These are phyloP conservation scores for Eutypella sp. DNA, from an alignment of 2,329 filamentous ascomycete genomes.

Conservation along the genomic window DNA sequence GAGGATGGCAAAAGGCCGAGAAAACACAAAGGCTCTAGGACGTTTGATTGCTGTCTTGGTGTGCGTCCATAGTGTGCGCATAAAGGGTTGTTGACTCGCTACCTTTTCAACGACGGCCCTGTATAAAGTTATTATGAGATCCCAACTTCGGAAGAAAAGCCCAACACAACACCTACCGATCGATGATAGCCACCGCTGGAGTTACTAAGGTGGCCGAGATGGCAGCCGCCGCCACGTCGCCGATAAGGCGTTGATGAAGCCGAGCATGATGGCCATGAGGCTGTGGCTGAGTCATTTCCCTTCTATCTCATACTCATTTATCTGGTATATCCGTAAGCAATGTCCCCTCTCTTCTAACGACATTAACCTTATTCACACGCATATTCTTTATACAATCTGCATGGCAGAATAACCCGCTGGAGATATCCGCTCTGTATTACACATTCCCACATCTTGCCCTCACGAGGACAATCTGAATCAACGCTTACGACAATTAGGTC, in stretches of 20 bases:
- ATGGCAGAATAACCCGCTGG: no score
- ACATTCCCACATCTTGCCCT: not conserved
- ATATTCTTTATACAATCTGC: no score
- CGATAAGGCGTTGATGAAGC: not conserved
- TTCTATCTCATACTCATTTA: not conserved
- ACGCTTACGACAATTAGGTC: not conserved
- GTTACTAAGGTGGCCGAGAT: slow-evolving; percentile 24
- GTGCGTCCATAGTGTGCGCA: not conserved
- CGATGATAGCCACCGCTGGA: slow-evolving; percentile 24
- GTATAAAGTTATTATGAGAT: not conserved
- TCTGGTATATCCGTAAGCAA: no score
- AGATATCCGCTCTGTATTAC: no score
- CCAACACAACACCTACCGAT: slow-evolving; percentile 13
- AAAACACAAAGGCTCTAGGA: slow-evolving; percentile 19
- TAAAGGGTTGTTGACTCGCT: not conserved
- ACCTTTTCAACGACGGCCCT: not conserved
- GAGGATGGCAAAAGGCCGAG: slow-evolving; percentile 21
- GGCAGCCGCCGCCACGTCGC: slow-evolving; percentile 19
- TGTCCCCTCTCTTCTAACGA: no score
- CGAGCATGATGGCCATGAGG: not conserved
- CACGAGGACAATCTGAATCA: not conserved
- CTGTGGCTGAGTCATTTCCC: not conserved
- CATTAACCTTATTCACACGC: no score
- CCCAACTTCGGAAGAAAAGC: not conserved
- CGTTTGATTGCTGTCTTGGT: slow-evolving; percentile 7